phyloP scores from a whole-genome alignment of 192 early-diverging fungal genomes.

The Coemansia sp. region DNA sequence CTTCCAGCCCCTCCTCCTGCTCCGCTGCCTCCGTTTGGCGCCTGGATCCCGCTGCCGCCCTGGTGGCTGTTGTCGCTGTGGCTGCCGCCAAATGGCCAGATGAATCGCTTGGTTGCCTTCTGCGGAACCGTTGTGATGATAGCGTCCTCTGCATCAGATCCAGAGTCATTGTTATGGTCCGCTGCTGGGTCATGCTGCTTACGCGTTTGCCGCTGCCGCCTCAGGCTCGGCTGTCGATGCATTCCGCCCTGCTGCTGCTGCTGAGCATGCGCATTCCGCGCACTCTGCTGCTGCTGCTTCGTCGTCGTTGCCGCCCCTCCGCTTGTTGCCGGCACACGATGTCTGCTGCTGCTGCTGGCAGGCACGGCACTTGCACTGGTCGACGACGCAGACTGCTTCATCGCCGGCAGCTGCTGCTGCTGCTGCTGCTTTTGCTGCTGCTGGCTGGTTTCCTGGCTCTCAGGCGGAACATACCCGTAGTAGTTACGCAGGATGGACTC shows the following conservation, averaged over 20 bases:
- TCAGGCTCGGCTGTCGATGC: slow-evolving; percentile 28
- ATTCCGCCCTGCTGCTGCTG: not conserved
- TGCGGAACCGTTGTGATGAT: slow-evolving; percentile 51
- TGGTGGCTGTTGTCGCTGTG: slow-evolving; percentile 1
- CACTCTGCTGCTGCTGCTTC: slow-evolving; percentile 4
- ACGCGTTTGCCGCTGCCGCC: slow-evolving; percentile 31
- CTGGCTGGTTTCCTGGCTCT: not conserved
- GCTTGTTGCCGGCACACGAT: not conserved
- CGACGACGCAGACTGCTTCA: not conserved
- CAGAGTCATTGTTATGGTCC: slow-evolving; percentile 37
- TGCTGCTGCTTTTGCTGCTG: not conserved
- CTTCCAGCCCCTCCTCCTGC: not conserved
- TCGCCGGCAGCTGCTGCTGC: not conserved
- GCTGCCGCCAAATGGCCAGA: slow-evolving; percentile 46
- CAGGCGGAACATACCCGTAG: slow-evolving; percentile 32
- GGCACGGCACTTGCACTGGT: not conserved
- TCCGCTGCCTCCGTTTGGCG: not conserved
- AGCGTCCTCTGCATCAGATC: slow-evolving; percentile 46
- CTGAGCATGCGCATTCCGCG: not conserved
- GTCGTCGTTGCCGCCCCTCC: slow-evolving; percentile 8
- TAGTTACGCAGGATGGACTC: slow-evolving; percentile 39
- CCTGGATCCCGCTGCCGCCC: not conserved
- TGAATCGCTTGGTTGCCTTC: slow-evolving; percentile 53
- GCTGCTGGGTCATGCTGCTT: slow-evolving; percentile 9
- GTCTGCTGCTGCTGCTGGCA: not conserved